Base-by-base conservation (phyloP, 2,329 filamentous ascomycete genomes). In the Lithohypha guttulata region DNA sequence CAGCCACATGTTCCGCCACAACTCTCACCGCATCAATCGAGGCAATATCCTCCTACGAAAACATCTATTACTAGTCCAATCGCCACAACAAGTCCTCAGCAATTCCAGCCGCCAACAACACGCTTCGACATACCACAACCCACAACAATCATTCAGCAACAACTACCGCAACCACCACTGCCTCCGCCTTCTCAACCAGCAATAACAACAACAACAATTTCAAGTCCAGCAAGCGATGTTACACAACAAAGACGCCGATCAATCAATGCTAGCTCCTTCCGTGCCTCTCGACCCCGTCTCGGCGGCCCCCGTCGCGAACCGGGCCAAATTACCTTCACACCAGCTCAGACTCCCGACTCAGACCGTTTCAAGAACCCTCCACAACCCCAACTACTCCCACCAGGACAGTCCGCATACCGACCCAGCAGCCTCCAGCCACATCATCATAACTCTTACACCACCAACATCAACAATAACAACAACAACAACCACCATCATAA, bases 381-480 rank as follows among this genome's bases (percentile, higher is more conserved):
- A 19, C 33, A 17, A 14, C 20, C 11, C 8, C 33, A 20, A 5
- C 8, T 14, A 4, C 15, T 22, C 15, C 21, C 9, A 14, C 33
- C 33, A 4, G 33, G 33, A 14, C 33, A 35, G 26, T n/a, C 20
- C 17, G 33, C 26, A 14, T 18, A 22, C 9, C 25, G 33, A 26
- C 33, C 33, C 9, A 28, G 26, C 26, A 28, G 26, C 26, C 26
- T 28, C 15, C 26, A 28, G 15, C 9, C 26, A 10, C 26, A n/a
- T 4, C 11, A 14, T 11, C 26, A 4, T 4, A 6, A n/a, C 15
- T 34, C 31, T 20, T 39, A 39, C 28, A 38, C 38, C 17, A 44
- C 42, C 13, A 25, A 41, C 14, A 44, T 38, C 13, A 29, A 27
- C 6, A 37, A 32, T 7, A 18, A n/a, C 25, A 29, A 14, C 17